Evolutionary conservation across 1,139 yeast genomes (phyloP), one percentile per base, ranked within the genome.

Genomic region (Yamadazyma triangularis): DNA sequence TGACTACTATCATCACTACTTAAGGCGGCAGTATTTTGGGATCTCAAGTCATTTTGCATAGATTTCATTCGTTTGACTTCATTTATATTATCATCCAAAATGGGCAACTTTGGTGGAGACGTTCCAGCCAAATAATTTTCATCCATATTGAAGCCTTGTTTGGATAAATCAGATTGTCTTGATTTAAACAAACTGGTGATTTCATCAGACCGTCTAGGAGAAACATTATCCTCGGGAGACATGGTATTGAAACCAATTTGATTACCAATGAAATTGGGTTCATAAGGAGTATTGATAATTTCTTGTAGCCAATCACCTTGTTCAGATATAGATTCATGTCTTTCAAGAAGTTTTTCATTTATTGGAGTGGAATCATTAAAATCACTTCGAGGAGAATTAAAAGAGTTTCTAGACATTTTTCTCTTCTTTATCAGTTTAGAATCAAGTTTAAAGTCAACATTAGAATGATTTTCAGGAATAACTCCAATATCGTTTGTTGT

Each of bases 261-360:
- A 9, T 18, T 18, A 18, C 9, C 20, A 14, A 24, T 29, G 25
- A 43, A 41, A 24, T 31, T 31, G 5, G 45, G 39, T 42, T 75
- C 79, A 50, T 75, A 67, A 24, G 91, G 79, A 15, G 84, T 70
- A 35, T 69, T 73, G 31, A 79, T 76, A 39, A 80, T 77, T 56
- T 79, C 81, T 38, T 75, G 67, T 31, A 86, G 48, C 94, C 93
- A 75, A 51, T 81, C 78, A 40, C 74, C 70, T 33, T 60, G 56
- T 13, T 41, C 45, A 4, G 45, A 38, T 4, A 40, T 34, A 2
- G 38, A 32, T 4, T 39, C 45, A 23, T 36, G 19, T 14, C 20
- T 18, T 6, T 18, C 20, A 18, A 7, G 20, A 6, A 18, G 9
- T 18, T 18, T 18, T 18, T 18, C 20, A 18, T 9, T 18, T 9